Evolutionary conservation across 2,329 filamentous ascomycete species (phyloP), one percentile per base, ranked within the genome.

Genomic region (Colletotrichum cordylinicola): DNA sequence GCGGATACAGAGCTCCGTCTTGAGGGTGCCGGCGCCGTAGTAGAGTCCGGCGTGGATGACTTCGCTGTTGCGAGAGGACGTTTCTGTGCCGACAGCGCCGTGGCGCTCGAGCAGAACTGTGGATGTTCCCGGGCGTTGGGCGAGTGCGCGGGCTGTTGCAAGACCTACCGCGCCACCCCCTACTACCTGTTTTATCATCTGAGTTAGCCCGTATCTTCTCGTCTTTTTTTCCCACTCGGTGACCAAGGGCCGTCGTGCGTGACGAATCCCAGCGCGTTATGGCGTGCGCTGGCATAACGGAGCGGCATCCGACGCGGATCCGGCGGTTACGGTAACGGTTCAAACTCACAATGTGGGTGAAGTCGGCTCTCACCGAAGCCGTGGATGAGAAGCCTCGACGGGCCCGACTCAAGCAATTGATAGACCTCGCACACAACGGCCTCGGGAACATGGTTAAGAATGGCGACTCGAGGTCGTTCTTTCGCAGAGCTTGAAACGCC

Each of bases 31-130:
- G 8, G 88, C 83, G 18, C 94, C 95, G 85, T 98, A 98, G 89
- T 98, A 98, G 78, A 98, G 90, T 16, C 97, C 97, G 2, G 95
- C 97, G 84, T 99, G 97, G 80, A 99, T 98, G 71, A 98, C 96
- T 90, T 98, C 96, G 82, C 94, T 96, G 87, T 98, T 98, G 79
- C 96, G 93, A 78, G 94, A 95, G 77, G 94, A 96, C 1, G 96
- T 98, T 86, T 98, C 96, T 33, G 92, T 96, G 66, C 96, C 96
- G 31, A 94, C 89, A 67, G 90, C 88, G 27, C 88, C 85, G 87
- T 98, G 94, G 31, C 94, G 92, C 85, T 98, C 96, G 2, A 98
- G 91, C 70, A 98, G 88, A 15, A 98, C 89, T 0, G 95, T 96
- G 3, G 91, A 91, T 8, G 90, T 89, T 24, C 88, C 87, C 37